Base-by-base conservation (phyloP, 192 early-diverging fungal species). In the Backusella sp. region DNA sequence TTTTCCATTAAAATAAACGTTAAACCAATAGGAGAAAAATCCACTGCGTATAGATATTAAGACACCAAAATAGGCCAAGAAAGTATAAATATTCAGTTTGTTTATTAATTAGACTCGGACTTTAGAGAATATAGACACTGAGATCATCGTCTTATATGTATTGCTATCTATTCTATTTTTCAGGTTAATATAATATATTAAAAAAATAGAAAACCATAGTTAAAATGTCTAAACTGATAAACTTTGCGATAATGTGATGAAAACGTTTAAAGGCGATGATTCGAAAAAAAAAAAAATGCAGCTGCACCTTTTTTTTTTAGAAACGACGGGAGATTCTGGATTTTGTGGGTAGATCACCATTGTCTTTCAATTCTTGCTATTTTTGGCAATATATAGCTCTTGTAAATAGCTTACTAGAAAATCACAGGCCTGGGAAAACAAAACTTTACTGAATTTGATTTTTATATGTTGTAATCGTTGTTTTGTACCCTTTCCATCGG, bases 321-420 rank as follows among this genome's bases (percentile, higher is more conserved):
- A 32, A 32, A 32, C 2, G 32, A 32, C 32, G 32, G 32, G 32
- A 32, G 15, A 52, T 52, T 52, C 46, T 52, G 46, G 46, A 52
- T 52, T 17, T 52, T 52, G n/a, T 52, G 49, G 49, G 49, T 52
- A 52, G 49, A 52, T 52, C 49, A 52, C 49, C 49, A 52, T 52
- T 52, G 49, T 52, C 49, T 53, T 53, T 53, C 49, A 17, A 53
- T 53, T 53, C 46, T 53, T 53, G 49, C 49, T 53, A 53, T 53
- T 53, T 53, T 53, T 19, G 49, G 49, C 7, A 53, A 53, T 53
- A 53, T 17, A 21, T n/a, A 6, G 49, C n/a, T 53, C 17, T 53
- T 19, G 9, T 9, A 53, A n/a, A 19, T 19, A 53, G 15, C n/a
- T 53, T 53, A 39, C 37, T 53, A 17, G 49, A 19, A 53, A n/a